A percentile compares a stretch with the other conserved stretches of the same genome.
Evolutionary conservation across 2,329 filamentous ascomycete species (phyloP).

Genomic region (Penicillium frequentans): DNA sequence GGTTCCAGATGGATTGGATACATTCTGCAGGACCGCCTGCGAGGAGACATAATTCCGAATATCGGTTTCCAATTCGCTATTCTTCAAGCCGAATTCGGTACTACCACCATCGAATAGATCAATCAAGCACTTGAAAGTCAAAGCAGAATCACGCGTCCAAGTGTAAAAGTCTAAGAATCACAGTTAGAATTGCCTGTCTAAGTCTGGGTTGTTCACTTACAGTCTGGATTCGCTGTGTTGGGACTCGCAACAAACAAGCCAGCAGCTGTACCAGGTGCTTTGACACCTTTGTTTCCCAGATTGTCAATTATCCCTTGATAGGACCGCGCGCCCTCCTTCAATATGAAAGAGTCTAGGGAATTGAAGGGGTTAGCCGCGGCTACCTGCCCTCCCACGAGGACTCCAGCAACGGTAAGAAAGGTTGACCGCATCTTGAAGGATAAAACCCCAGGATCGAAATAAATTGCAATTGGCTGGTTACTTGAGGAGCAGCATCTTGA

Average conservation of each 20-base stretch:
- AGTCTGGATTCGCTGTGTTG: constrained; percentile 53
- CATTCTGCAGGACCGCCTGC: constrained; percentile 65
- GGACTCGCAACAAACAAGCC: constrained; percentile 58
- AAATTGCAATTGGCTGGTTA: not conserved
- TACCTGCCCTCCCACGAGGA: not conserved
- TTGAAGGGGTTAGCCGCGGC: not conserved
- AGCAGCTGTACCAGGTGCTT: constrained; percentile 47
- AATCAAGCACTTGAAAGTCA: constrained; percentile 67
- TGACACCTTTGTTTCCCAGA: constrained; percentile 16
- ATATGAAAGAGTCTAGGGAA: not conserved
- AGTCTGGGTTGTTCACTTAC: constrained; percentile 34
- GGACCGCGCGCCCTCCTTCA: not conserved
- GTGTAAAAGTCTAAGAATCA: constrained; percentile 67
- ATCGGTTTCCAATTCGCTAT: constrained; percentile 49
- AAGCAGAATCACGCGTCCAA: constrained; percentile 72
- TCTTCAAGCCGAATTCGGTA: not conserved
- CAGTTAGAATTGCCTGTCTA: not conserved
- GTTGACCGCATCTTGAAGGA: not conserved
- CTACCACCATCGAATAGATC: constrained; percentile 55
- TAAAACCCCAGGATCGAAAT: not conserved
- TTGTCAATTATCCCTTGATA: constrained; percentile 9
- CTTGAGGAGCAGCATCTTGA: not conserved
- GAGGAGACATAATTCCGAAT: constrained; percentile 68
- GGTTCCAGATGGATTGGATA: constrained; percentile 68
- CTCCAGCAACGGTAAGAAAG: not conserved